Conservation (phyloP, 1,284 basidiomycete genomes). For the Trametes hirsuta region DNA sequence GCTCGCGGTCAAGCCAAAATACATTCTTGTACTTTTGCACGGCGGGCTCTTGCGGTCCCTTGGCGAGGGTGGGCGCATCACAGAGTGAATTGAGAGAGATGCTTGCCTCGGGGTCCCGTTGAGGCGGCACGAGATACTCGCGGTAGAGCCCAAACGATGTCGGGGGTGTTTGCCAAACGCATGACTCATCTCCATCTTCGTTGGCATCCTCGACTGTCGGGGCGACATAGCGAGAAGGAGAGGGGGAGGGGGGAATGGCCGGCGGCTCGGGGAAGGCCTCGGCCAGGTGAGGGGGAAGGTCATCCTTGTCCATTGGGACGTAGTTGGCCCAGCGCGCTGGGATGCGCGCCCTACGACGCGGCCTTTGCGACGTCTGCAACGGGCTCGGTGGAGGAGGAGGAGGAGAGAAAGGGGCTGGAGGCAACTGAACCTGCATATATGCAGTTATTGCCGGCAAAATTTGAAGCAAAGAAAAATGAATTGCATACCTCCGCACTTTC, state of each 20-base stretch:
- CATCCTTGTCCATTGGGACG: neutral
- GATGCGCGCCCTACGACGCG: neutral
- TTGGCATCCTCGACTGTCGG: neutral
- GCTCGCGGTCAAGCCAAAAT: no score
- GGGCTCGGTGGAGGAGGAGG: neutral
- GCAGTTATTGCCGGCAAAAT: no score
- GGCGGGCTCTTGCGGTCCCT: neutral
- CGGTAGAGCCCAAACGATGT: slow-evolving; percentile 4
- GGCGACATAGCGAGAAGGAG: neutral
- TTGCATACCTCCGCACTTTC: no score
- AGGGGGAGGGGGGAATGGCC: no score
- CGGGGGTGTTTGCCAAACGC: neutral
- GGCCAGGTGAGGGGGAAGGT: neutral
- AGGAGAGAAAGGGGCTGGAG: no score
- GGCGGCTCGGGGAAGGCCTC: no score
- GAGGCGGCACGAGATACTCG: neutral
- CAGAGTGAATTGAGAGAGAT: neutral
- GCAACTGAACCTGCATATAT: no score
- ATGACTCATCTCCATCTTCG: neutral
- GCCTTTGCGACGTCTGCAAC: no score
- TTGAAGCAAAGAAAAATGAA: no score
- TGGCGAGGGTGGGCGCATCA: neutral
- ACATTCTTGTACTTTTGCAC: neutral
- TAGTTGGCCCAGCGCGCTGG: neutral
- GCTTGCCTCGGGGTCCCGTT: neutral